Evolutionary conservation across 768 basidiomycete genomes (phyloP).

Genomic region (Lenzites betulinus): DNA sequence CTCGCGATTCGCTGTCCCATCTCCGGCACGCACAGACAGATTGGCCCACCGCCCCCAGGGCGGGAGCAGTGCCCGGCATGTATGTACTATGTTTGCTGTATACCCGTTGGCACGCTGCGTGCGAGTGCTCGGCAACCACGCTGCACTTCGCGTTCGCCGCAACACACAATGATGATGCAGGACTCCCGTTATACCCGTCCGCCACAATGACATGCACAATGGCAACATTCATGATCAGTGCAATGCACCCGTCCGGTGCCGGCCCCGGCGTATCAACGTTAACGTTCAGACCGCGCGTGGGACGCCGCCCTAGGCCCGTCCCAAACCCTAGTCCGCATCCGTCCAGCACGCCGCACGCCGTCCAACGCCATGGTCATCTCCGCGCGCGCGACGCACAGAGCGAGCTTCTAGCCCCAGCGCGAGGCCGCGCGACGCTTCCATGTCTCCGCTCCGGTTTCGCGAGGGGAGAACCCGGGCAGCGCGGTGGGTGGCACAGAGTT

Average conservation of each 20-base stretch:
- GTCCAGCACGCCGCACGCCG: background rate
- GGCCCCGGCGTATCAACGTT: too few species aligned
- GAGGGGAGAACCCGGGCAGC: background rate
- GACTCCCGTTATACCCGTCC: too few species aligned
- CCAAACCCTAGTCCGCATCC: slow-evolving; percentile 4
- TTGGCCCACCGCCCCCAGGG: slow-evolving; percentile 6
- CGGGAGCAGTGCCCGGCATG: background rate
- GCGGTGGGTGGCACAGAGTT: background rate
- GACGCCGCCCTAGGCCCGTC: too few species aligned
- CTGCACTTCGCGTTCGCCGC: too few species aligned
- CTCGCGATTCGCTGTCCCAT: too few species aligned
- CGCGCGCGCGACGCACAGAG: background rate
- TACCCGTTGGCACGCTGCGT: slow-evolving; percentile 11
- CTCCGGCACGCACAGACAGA: too few species aligned
- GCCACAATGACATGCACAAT: too few species aligned
- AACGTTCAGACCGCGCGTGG: background rate
- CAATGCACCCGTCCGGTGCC: too few species aligned
- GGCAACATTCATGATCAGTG: too few species aligned
- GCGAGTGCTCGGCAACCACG: background rate
- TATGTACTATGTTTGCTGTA: slow-evolving; percentile 15
- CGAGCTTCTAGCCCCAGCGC: background rate
- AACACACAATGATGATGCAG: too few species aligned
- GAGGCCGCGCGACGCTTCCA: background rate
- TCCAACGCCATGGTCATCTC: background rate
- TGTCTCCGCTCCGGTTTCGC: slow-evolving; percentile 11